Evolutionary conservation across 495 filamentous ascomycete genomes (phyloP).

Genomic region (Penicillium argentinense): DNA sequence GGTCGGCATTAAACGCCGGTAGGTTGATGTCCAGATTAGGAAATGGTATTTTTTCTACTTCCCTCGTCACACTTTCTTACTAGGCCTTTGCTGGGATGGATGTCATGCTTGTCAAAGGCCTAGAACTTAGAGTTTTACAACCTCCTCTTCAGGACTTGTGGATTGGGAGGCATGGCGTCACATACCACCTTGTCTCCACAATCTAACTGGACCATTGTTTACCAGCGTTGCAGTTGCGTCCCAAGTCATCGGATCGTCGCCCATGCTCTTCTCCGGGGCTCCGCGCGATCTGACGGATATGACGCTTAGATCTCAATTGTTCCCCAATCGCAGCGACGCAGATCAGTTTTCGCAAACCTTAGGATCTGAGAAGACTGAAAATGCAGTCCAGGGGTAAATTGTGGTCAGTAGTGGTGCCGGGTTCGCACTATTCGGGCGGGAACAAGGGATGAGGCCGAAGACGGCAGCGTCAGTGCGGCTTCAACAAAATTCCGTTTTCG

Average conservation of each 20-base stretch:
- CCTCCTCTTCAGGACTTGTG: neutral
- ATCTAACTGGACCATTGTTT: conserved; percentile 25
- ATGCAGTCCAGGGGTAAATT: neutral
- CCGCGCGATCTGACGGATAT: conserved; percentile 5
- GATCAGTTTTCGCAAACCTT: neutral
- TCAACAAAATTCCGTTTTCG: conserved; percentile 25
- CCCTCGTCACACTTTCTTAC: neutral
- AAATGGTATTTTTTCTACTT: neutral
- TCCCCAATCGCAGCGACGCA: neutral
- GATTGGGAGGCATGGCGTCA: conserved; percentile 9
- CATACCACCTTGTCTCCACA: conserved; percentile 23
- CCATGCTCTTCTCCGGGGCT: conserved; percentile 4
- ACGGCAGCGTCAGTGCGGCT: conserved; percentile 5
- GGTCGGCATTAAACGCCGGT: neutral
- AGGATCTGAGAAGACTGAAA: neutral
- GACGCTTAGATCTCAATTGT: conserved; percentile 5
- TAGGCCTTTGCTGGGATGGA: neutral
- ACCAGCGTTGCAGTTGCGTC: conserved; percentile 31
- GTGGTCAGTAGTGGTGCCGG: neutral
- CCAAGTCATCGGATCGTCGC: neutral
- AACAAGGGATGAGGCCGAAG: conserved; percentile 11
- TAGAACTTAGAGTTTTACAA: conserved; percentile 1
- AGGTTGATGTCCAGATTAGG: neutral
- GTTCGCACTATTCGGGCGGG: neutral
- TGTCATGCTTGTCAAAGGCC: neutral